Base-by-base conservation (phyloP, 2,329 filamentous ascomycete species). In the Trichothecium roseum region DNA sequence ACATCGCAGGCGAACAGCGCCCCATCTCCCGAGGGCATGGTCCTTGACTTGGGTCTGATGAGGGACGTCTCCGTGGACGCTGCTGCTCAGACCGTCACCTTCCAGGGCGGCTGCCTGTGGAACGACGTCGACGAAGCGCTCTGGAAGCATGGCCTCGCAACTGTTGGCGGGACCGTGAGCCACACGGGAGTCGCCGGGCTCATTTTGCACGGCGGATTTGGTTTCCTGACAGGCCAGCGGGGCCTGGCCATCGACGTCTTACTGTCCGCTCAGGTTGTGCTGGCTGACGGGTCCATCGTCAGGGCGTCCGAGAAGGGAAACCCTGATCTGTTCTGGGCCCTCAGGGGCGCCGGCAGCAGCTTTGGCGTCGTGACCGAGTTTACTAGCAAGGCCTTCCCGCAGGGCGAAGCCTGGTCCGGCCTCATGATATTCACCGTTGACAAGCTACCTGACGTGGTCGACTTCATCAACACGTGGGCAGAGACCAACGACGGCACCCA, bases 161-260 rank as follows among this genome's bases (percentile, higher is more conserved):
- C 72, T 2, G 69, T 78, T 0, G 74, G 74, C 8, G 76, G 76
- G 3, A 77, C 74, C 0, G 72, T 79, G 8, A 71, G 71, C 29
- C 70, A 78, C 42, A 79, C 74, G 1, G 75, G 76, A 5, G 68
- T 80, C 5, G 74, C 72, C 3, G 76, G 72, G 0, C 55, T 79
- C 12, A 65, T 68, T 0, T 50, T 78, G 1, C 72, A 72, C 1
- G 74, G 74, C 17, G 75, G 74, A 2, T 74, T 72, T 45, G 73
- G 76, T 2, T 66, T 68, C 51, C 54, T 80, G 13, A 67, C 62
- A 18, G 68, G 70, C 1, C 55, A 58, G 22, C 57, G 73, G 35
- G 78, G 78, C 0, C 57, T 79, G 8, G 46, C 57, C 4, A 50
- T 63, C 8, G 66, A 69, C 40, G 53, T 55, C 14, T 47, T 69